Evolutionary conservation across 2,329 filamentous ascomycete genomes (phyloP), one percentile per base, ranked within the genome.

Genomic region (Cytospora piceae): DNA sequence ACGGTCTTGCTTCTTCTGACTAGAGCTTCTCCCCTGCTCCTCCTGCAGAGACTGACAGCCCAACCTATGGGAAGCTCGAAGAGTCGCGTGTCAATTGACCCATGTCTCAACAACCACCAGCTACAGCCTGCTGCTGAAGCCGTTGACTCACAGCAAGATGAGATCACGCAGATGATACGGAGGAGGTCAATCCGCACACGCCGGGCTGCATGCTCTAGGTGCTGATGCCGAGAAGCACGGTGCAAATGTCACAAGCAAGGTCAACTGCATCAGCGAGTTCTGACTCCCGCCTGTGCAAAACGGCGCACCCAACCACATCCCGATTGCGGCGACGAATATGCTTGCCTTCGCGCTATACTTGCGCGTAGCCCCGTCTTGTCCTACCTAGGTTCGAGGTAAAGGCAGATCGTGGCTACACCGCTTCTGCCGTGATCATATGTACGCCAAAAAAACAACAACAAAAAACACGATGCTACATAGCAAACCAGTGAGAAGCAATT

Each of bases 31-130:
- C 46, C 8, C 7, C 37, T 29, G 22, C 15, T 24, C 24, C 6
- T 31, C 12, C 42, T 22, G 27, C 49, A 60, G 29, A 42, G 20
- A 52, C 31, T 42, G 46, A 22, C 39, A 22, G 29, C 15, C 57
- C 57, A 64, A 15, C 17, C 61, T 37, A 53, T 22, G 54, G 49
- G 52, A 29, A 64, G 24, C 58, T 59, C 62, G 4, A 54, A 61
- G 54, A 61, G 54, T 54, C 62, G 54, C 54, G 29, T 65, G 58
- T 62, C 58, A 22, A 29, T 62, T 62, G 62, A 58, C 49, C 24
- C 65, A 54, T 61, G 53, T 60, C 53, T 61, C 31, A 55, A 62
- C 58, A 31, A 27, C 54, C 20, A n/a, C 17, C 7, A 61, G 61
- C 42, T 34, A 52, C 15, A 34, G 11, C 46, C 54, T 7, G 32